Conservation (phyloP, 2,329 filamentous ascomycete species). For the Ophiobolus disseminans region DNA sequence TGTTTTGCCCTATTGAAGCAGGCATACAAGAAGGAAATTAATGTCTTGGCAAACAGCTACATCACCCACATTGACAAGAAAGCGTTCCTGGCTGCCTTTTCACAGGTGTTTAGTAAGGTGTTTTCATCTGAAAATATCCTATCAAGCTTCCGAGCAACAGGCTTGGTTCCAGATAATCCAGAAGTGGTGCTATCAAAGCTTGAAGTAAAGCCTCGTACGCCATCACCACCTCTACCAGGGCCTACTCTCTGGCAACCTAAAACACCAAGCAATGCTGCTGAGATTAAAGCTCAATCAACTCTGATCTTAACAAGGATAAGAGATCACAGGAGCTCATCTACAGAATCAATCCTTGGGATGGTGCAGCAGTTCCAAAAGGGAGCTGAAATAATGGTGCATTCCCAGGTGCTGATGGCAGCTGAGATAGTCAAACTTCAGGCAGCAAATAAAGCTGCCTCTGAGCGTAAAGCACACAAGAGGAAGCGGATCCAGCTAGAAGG, state of each 20-base stretch:
- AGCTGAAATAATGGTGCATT: background rate
- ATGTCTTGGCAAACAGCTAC: constrained; percentile 29
- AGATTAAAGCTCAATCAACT: constrained; percentile 13
- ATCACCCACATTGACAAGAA: constrained; percentile 39
- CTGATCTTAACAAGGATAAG: constrained; percentile 5
- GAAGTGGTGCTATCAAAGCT: constrained; percentile 44
- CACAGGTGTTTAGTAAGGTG: constrained; percentile 22
- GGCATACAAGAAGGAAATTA: constrained; percentile 37
- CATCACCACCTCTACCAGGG: constrained; percentile 7
- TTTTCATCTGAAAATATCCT: constrained; percentile 27
- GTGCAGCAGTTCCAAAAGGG: background rate
- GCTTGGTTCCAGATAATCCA: constrained; percentile 43
- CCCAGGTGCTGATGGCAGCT: background rate
- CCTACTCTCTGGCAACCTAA: constrained; percentile 9
- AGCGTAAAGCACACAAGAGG: background rate
- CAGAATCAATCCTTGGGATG: background rate
- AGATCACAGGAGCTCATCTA: background rate
- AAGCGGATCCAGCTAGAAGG: background rate
- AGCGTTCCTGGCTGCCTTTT: constrained; percentile 28
- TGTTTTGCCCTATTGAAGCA: no score
- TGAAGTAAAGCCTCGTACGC: constrained; percentile 24
- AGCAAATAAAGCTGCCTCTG: background rate
- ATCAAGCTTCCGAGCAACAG: constrained; percentile 38
- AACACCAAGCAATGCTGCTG: constrained; percentile 14
- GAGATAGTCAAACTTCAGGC: background rate